These are phyloP conservation scores for Beauveria caledonica DNA, from an alignment of 2,329 filamentous ascomycete species.

Conservation along the genomic window DNA sequence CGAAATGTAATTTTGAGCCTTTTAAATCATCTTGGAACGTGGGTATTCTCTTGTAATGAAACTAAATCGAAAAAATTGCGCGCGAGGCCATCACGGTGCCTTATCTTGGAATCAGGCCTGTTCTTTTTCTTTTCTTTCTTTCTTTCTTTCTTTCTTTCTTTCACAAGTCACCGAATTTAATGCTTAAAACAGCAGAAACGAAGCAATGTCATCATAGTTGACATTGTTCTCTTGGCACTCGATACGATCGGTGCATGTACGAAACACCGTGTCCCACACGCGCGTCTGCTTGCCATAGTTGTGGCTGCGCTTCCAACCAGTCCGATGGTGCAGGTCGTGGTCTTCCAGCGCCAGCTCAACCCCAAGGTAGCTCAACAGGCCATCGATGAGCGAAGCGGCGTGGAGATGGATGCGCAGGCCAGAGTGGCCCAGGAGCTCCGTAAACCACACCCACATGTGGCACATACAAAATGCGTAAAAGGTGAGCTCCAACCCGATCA, in stretches of 20 bases:
- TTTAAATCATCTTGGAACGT: too few species aligned
- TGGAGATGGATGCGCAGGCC: conserved; percentile 29
- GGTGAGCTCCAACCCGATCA: conserved; percentile 30
- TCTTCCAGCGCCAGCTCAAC: conserved; percentile 34
- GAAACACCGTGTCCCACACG: conserved; percentile 5
- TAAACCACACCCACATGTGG: conserved; percentile 33
- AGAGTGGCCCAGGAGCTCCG: conserved; percentile 31
- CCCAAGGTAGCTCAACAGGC: conserved; percentile 25
- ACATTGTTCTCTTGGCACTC: conserved; percentile 7
- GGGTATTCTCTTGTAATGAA: too few species aligned
- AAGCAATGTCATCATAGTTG: conserved; percentile 4
- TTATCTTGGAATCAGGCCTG: background rate
- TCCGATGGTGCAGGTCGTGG: conserved; percentile 31
- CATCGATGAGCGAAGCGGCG: conserved; percentile 26
- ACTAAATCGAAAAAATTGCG: background rate
- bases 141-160: background rate
- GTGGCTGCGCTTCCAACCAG: conserved; percentile 22
- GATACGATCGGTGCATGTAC: background rate
- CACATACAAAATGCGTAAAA: conserved; percentile 41
- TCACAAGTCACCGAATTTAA: too few species aligned
- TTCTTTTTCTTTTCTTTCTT: background rate
- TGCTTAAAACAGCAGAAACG: conserved; percentile 1
- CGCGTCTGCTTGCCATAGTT: conserved; percentile 10
- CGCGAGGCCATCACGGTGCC: background rate
- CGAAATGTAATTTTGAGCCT: too few species aligned